Evolutionary conservation across 305 asterid genomes (phyloP).

Genomic region (Fraxinus velutina): DNA sequence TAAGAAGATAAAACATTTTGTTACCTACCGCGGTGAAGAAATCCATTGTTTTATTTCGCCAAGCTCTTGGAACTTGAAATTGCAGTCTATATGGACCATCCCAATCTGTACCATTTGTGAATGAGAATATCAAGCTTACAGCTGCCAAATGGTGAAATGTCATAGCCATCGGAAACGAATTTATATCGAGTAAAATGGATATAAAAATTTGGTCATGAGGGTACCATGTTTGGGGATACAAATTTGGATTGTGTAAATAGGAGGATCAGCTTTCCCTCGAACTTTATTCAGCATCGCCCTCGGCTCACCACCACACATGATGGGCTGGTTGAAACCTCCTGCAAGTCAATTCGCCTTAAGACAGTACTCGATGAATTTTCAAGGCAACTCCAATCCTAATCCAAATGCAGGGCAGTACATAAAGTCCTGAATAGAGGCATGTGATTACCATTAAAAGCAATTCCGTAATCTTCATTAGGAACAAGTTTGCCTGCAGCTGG

Average conservation of each 20-base stretch:
- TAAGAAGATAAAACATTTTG: background rate
- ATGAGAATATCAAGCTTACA: constrained; percentile 62
- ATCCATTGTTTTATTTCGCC: constrained; percentile 58
- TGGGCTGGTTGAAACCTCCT: constrained; percentile 94
- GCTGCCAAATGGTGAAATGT: constrained; percentile 43
- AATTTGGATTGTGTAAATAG: constrained; percentile 74
- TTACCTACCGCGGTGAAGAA: constrained; percentile 57
- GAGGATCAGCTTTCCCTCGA: constrained; percentile 76
- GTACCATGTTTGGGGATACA: constrained; percentile 79
- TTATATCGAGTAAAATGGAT: background rate
- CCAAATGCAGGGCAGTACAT: background rate
- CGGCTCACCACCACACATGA: constrained; percentile 91
- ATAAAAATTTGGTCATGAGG: background rate
- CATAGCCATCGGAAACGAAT: background rate
- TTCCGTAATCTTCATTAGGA: constrained; percentile 61
- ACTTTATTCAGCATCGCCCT: constrained; percentile 68
- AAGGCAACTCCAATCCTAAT: background rate
- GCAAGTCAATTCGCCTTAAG: background rate
- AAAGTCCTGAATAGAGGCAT: background rate
- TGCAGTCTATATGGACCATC: constrained; percentile 79
- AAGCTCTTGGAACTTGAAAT: constrained; percentile 70
- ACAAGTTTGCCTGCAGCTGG: constrained; percentile 56
- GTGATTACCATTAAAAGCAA: constrained; percentile 67
- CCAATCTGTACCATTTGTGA: constrained; percentile 79
- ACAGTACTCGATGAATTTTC: background rate